phyloP scores from a whole-genome alignment of 2,329 filamentous ascomycete species.

The Acephala macrosclerotiorum region DNA sequence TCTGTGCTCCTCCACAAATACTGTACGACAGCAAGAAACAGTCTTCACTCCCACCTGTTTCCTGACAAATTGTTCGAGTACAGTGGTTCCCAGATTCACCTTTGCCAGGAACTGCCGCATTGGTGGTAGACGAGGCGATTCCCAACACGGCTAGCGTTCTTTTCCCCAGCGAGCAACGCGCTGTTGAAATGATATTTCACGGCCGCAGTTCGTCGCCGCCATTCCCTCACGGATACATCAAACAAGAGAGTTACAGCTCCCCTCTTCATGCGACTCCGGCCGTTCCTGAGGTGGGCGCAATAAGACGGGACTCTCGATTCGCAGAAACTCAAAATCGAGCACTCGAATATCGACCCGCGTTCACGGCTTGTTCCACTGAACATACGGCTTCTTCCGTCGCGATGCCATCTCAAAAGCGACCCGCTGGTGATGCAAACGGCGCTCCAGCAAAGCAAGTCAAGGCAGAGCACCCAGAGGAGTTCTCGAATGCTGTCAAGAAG shows the following conservation, averaged over 20 bases:
- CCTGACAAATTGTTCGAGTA: background rate
- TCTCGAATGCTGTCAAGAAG: conserved; percentile 55
- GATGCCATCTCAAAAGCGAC: conserved; percentile 40
- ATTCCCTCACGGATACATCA: conserved; percentile 13
- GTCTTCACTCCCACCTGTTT: background rate
- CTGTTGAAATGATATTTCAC: conserved; percentile 22
- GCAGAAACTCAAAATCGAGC: conserved; percentile 23
- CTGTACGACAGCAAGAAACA: background rate
- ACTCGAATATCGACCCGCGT: conserved; percentile 20
- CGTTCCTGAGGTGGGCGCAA: conserved; percentile 17
- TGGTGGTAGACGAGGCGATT: background rate
- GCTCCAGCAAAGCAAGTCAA: conserved; percentile 37
- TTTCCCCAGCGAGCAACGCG: conserved; percentile 11
- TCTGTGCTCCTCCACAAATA: conserved; percentile 2
- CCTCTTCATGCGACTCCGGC: conserved; percentile 23
- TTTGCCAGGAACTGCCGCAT: background rate
- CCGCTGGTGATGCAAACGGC: conserved; percentile 32
- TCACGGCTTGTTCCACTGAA: conserved; percentile 37
- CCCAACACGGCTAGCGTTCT: conserved; percentile 17
- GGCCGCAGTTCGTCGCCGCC: conserved; percentile 17
- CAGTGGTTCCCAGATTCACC: background rate
- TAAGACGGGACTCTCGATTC: conserved; percentile 8
- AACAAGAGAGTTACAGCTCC: conserved; percentile 18
- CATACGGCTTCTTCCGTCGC: conserved; percentile 31
- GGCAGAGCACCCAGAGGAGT: conserved; percentile 42